Conservation (phyloP, 495 filamentous ascomycete species). For the Lophiotrema nucula region DNA sequence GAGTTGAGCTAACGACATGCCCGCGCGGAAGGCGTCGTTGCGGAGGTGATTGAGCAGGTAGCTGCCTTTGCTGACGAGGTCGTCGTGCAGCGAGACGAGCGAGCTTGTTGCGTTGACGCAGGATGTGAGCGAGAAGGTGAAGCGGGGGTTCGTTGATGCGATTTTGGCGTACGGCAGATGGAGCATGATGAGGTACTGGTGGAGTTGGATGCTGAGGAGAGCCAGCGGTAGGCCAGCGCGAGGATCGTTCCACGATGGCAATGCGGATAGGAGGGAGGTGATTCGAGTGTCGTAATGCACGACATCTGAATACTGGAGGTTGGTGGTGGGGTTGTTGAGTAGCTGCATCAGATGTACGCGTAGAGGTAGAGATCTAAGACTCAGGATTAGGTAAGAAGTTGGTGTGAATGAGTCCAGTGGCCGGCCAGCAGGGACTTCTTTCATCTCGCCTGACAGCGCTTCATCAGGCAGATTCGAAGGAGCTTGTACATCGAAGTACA, state of each 20-base stretch:
- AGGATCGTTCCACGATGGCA: constrained; percentile 17
- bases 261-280: constrained; percentile 4
- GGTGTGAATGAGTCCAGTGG: constrained; percentile 23
- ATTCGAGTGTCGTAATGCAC: constrained; percentile 26
- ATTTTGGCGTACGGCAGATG: constrained; percentile 26
- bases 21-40: constrained; percentile 25
- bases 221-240: background rate
- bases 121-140: constrained; percentile 22
- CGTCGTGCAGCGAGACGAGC: constrained; percentile 5
- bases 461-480: constrained; percentile 27
- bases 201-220: constrained; percentile 30
- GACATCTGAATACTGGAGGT: constrained; percentile 26
- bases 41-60: constrained; percentile 14
- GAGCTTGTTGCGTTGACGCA: constrained; percentile 14
- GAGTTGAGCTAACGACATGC: constrained; percentile 10
- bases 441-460: constrained; percentile 1
- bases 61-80: background rate
- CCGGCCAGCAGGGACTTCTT: constrained; percentile 1
- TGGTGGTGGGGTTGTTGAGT: constrained; percentile 26
- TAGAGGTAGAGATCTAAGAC: constrained; percentile 11
- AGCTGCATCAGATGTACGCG: constrained; percentile 22
- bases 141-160: constrained; percentile 18
- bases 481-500: constrained; percentile 20
- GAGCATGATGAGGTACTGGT: constrained; percentile 26
- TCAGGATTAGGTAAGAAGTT: constrained; percentile 19